phyloP scores from a whole-genome alignment of 2,329 filamentous ascomycete species.

The Fusarium armeniacum region DNA sequence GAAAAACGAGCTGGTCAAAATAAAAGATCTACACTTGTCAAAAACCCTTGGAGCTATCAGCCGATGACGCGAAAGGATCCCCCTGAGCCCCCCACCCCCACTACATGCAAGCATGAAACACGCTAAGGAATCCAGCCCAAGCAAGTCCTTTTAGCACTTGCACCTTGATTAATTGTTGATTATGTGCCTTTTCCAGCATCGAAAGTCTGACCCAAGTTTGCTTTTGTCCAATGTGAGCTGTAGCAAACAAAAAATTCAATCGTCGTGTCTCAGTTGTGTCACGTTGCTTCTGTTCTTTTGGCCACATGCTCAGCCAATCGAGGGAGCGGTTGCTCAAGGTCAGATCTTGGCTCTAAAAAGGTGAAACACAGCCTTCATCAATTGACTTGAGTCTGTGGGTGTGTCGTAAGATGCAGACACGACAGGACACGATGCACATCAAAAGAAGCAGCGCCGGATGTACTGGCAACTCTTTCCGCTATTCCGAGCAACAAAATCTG shows the following conservation, averaged over 20 bases:
- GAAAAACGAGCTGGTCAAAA: background rate
- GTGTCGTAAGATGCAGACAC: conserved; percentile 35
- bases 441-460: background rate
- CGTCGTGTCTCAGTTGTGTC: background rate
- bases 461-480: conserved; percentile 8
- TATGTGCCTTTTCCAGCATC: background rate
- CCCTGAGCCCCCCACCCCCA: background rate
- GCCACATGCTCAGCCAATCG: conserved; percentile 20
- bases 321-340: conserved; percentile 18
- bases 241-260: background rate
- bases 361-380: conserved; percentile 33
- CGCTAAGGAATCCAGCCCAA: conserved; percentile 32
- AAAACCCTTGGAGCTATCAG: conserved; percentile 24
- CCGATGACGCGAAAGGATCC: conserved; percentile 33
- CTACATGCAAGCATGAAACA: conserved; percentile 40
- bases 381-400: conserved; percentile 2
- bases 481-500: conserved; percentile 11
- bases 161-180: background rate
- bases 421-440: conserved; percentile 14
- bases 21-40: conserved; percentile 31
- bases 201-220: background rate
- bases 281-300: conserved; percentile 2
- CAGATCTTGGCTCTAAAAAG: conserved; percentile 35
- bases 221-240: background rate
- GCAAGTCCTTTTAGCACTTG: conserved; percentile 14